These are phyloP conservation scores for Beauveria varroae DNA, from an alignment of 2,329 filamentous ascomycete genomes.

Conservation along the genomic window DNA sequence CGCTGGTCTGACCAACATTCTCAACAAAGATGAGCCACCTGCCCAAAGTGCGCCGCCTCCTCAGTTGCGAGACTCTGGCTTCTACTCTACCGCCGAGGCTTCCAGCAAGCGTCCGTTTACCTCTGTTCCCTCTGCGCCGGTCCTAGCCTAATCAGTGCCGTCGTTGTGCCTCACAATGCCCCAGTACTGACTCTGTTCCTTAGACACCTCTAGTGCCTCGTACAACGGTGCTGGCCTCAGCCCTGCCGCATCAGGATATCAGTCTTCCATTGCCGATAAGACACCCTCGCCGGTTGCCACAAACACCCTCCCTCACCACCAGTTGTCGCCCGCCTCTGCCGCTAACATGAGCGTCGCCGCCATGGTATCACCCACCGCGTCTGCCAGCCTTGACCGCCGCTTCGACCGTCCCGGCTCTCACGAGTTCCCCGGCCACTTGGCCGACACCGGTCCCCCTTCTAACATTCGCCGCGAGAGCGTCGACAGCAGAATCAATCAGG, in stretches of 20 bases:
- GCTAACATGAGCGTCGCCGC: constrained; percentile 60
- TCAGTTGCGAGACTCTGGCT: constrained; percentile 34
- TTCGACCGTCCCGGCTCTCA: constrained; percentile 35
- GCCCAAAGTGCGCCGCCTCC: constrained; percentile 21
- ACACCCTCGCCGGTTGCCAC: constrained; percentile 53
- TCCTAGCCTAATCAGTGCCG: not conserved
- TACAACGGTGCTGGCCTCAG: constrained; percentile 31
- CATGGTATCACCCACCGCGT: constrained; percentile 54
- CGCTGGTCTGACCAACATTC: constrained; percentile 31
- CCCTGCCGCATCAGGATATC: constrained; percentile 39
- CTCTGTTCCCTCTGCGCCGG: constrained; percentile 4
- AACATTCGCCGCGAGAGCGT: constrained; percentile 65
- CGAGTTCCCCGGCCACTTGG: constrained; percentile 26
- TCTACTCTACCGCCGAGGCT: constrained; percentile 35
- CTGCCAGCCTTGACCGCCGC: constrained; percentile 33
- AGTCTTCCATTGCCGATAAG: constrained; percentile 48
- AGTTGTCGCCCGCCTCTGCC: constrained; percentile 47
- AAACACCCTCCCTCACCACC: constrained; percentile 42
- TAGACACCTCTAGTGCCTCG: constrained; percentile 33
- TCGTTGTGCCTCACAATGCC: not conserved
- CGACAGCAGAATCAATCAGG: constrained; percentile 69
- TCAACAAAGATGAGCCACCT: constrained; percentile 28
- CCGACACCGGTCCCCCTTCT: constrained; percentile 33
- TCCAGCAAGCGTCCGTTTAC: constrained; percentile 34
- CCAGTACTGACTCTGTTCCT: not conserved